These are phyloP conservation scores for Fusarium dlaminii DNA, from an alignment of 2,329 filamentous ascomycete species.

Conservation along the genomic window DNA sequence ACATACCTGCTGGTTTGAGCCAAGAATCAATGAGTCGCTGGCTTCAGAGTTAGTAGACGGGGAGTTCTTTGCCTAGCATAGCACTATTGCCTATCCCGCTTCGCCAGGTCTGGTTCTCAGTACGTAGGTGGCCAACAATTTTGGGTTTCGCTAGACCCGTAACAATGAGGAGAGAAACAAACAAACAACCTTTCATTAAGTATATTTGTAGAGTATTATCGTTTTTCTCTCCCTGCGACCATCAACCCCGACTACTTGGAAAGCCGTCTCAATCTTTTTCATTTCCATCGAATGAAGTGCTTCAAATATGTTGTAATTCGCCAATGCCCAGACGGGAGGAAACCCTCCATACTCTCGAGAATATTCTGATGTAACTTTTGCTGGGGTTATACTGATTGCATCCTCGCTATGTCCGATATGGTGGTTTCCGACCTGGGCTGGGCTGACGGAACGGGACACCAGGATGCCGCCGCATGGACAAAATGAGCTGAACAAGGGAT, in stretches of 20 bases:
- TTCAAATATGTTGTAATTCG: background rate
- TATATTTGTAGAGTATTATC: slow-evolving; percentile 9
- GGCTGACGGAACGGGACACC: slow-evolving; percentile 14
- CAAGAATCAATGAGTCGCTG: slow-evolving; percentile 12
- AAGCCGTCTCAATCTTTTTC: slow-evolving; percentile 6
- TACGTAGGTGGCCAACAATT: slow-evolving; percentile 3
- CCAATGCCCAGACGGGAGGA: background rate
- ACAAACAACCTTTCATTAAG: slow-evolving; percentile 13
- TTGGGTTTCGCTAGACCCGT: slow-evolving; percentile 31
- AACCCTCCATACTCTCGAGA: background rate
- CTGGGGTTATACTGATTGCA: slow-evolving; percentile 16
- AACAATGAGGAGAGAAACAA: slow-evolving; percentile 9
- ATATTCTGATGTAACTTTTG: background rate
- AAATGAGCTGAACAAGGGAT: slow-evolving; percentile 28
- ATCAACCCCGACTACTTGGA: background rate
- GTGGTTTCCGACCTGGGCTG: slow-evolving; percentile 16
- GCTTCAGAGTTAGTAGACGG: slow-evolving; percentile 23
- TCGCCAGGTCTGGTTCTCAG: slow-evolving; percentile 5
- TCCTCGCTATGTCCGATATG: slow-evolving; percentile 27
- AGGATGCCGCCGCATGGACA: slow-evolving; percentile 16
- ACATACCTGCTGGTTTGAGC: slow-evolving; percentile 12
- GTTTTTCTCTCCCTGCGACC: slow-evolving; percentile 11
- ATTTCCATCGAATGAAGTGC: background rate
- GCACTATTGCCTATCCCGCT: slow-evolving; percentile 36
- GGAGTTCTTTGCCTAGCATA: slow-evolving; percentile 33